Percentiles rank a stretch among this genome's conserved stretches.
phyloP scores from a whole-genome alignment of 805 yeast species.

The Metschnikowia lunata region DNA sequence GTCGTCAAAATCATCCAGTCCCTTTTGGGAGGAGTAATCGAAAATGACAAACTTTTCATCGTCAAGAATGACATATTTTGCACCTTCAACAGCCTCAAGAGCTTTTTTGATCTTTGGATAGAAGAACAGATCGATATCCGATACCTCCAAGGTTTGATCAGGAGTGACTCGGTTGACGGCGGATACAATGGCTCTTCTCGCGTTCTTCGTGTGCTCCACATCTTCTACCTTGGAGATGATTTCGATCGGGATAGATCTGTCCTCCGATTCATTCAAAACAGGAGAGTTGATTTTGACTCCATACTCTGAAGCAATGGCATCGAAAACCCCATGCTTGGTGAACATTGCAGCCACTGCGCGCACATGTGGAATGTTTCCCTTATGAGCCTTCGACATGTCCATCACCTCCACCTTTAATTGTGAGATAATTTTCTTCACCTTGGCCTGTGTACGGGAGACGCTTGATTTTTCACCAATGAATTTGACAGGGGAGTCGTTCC shows the following conservation, averaged over 20 bases:
- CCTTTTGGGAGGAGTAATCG: slow-evolving; percentile 41
- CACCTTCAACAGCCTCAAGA: slow-evolving; percentile 40
- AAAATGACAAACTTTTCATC: slow-evolving; percentile 54
- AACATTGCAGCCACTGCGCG: slow-evolving; percentile 68
- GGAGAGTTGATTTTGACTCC: slow-evolving; percentile 40
- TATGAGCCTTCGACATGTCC: slow-evolving; percentile 87
- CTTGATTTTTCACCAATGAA: slow-evolving; percentile 59
- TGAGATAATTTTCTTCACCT: slow-evolving; percentile 57
- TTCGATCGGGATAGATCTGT: slow-evolving; percentile 51
- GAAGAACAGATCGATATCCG: slow-evolving; percentile 66
- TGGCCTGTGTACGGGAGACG: slow-evolving; percentile 57
- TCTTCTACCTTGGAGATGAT: slow-evolving; percentile 49
- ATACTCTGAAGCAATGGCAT: slow-evolving; percentile 33
- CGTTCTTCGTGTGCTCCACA: slow-evolving; percentile 48
- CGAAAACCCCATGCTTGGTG: slow-evolving; percentile 45
- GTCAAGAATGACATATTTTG: slow-evolving; percentile 53
- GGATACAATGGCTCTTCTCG: slow-evolving; percentile 69
- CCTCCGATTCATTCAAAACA: slow-evolving; percentile 34
- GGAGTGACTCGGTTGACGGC: slow-evolving; percentile 74
- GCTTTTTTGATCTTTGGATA: slow-evolving; percentile 40
- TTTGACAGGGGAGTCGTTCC: slow-evolving; percentile 46
- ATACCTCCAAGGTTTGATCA: slow-evolving; percentile 48
- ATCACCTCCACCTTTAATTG: slow-evolving; percentile 59
- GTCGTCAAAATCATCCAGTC: slow-evolving; percentile 47
- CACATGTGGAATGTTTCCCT: slow-evolving; percentile 74